Percentiles rank a stretch among this genome's conserved stretches.
Evolutionary conservation across 176 grass and related monocot genomes (phyloP).

Genomic region (Chrysopogon serrulatus): DNA sequence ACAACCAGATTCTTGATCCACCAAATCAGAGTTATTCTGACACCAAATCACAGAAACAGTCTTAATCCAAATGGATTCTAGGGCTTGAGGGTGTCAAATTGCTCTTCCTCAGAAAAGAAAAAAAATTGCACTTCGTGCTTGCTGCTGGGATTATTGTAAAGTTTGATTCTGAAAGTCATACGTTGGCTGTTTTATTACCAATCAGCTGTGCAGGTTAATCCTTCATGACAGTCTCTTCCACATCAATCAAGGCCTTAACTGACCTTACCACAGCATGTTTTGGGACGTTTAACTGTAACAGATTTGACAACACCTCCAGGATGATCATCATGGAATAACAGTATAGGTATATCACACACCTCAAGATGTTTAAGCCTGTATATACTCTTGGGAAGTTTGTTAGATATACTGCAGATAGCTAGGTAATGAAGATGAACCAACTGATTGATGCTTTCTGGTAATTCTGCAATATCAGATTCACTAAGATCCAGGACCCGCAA

Average conservation of each 20-base stretch:
- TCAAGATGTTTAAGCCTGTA: conserved; percentile 32
- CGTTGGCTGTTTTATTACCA: neutral
- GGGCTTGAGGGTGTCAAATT: neutral
- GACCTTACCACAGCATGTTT: conserved; percentile 14
- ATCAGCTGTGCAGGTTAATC: neutral
- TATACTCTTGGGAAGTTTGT: conserved; percentile 31
- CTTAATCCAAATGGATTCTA: neutral
- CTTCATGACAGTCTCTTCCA: neutral
- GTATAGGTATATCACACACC: conserved; percentile 16
- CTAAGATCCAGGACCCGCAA: conserved; percentile 43
- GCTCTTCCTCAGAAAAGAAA: neutral
- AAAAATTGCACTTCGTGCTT: neutral
- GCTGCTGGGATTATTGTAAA: neutral
- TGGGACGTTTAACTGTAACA: conserved; percentile 23
- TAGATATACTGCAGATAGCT: conserved; percentile 21
- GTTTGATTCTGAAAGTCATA: neutral
- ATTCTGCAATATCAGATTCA: conserved; percentile 40
- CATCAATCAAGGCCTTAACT: conserved; percentile 3
- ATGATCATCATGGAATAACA: conserved; percentile 8
- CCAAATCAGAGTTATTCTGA: neutral
- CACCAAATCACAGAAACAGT: neutral
- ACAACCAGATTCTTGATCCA: neutral
- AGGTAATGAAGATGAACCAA: conserved; percentile 59
- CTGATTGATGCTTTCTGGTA: conserved; percentile 32
- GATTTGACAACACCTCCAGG: conserved; percentile 21